A percentile compares a stretch with the other conserved stretches of the same genome.
Conservation (phyloP, 2,329 filamentous ascomycete species). For the Paraconiothyrium sp. region DNA sequence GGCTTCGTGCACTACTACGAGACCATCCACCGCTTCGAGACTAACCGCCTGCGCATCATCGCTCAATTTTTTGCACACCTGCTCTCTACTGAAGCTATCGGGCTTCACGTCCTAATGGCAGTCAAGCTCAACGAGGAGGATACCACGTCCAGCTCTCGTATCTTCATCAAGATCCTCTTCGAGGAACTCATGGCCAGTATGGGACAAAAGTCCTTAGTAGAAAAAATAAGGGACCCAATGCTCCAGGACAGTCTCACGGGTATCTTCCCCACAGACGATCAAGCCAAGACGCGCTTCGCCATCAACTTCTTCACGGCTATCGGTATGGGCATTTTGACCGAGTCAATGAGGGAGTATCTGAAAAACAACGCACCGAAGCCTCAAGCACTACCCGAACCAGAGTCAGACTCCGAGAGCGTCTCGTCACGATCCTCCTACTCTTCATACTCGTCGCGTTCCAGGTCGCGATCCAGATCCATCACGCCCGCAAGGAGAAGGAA, state of each 20-base stretch:
- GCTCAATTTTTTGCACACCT: constrained; percentile 94
- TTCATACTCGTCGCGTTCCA: constrained; percentile 38
- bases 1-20: constrained; percentile 94
- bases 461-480: constrained; percentile 27
- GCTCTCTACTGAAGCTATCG: constrained; percentile 85
- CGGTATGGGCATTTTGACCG: constrained; percentile 92
- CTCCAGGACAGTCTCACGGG: constrained; percentile 82
- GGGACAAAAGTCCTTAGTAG: constrained; percentile 81
- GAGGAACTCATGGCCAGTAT: constrained; percentile 89
- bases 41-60: constrained; percentile 92
- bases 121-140: constrained; percentile 96
- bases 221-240: constrained; percentile 77
- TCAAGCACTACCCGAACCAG: constrained; percentile 61
- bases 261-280: constrained; percentile 88
- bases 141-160: constrained; percentile 93
- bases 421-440: constrained; percentile 48
- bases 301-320: constrained; percentile 99
- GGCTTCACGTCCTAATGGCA: constrained; percentile 87
- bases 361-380: constrained; percentile 86
- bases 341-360: constrained; percentile 91
- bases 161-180: constrained; percentile 98
- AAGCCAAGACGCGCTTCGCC: constrained; percentile 91
- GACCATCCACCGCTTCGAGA: constrained; percentile 96
- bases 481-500: constrained; percentile 27
- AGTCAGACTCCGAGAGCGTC: constrained; percentile 45